Percentiles rank a stretch among this genome's conserved stretches.
Conservation (phyloP, 345 rosid species). For the Lepidium didymum region DNA sequence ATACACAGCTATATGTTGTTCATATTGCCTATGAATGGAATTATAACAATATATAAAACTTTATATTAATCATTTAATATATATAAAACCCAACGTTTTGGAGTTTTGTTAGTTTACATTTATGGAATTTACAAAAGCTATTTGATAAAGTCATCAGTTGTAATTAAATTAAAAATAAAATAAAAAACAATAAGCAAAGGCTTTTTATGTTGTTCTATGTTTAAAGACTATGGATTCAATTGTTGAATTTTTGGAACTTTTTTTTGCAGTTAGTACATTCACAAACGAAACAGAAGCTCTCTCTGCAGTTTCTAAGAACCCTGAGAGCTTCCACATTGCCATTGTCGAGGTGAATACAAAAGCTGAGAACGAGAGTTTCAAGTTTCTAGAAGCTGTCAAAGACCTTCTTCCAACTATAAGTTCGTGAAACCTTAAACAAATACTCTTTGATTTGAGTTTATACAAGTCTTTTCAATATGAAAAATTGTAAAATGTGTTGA, state of each 20-base stretch:
- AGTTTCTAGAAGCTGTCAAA: constrained; percentile 78
- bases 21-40: neutral
- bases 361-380: constrained; percentile 41
- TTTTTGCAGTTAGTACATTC: constrained; percentile 62
- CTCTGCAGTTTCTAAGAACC: constrained; percentile 45
- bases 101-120: constrained; percentile 8
- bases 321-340: constrained; percentile 79
- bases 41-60: neutral
- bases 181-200: too few relatives aligned
- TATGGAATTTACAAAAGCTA: neutral
- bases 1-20: neutral
- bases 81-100: constrained; percentile 1
- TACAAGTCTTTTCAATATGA: neutral
- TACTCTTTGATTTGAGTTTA: neutral
- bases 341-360: constrained; percentile 64
- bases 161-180: too few relatives aligned
- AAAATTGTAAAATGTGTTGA: neutral
- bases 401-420: constrained; percentile 82
- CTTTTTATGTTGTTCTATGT: neutral
- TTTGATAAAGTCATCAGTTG: neutral
- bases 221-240: neutral
- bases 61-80: neutral
- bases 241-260: neutral
- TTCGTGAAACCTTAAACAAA: constrained; percentile 7
- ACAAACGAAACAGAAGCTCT: constrained; percentile 70